phyloP scores from a whole-genome alignment of 2,329 filamentous ascomycete species.

The Elsinoe australis region DNA sequence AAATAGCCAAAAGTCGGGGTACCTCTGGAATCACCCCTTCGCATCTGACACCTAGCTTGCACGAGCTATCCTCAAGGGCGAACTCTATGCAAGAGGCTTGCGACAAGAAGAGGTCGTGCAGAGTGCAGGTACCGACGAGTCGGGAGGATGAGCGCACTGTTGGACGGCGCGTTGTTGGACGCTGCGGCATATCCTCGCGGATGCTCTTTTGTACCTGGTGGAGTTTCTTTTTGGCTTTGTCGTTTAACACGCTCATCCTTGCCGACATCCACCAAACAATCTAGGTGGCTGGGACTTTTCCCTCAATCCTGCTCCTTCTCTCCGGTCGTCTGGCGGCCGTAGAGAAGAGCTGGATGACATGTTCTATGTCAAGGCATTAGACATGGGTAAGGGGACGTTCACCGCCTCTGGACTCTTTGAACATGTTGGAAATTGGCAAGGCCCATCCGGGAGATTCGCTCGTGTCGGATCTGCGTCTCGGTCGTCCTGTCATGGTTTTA shows the following conservation, averaged over 20 bases:
- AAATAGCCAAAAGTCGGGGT: too few species aligned
- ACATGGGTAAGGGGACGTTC: background rate
- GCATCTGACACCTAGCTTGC: background rate
- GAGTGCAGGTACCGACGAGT: background rate
- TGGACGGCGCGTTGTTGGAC: too few species aligned
- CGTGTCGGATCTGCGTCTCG: too few species aligned
- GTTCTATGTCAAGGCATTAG: too few species aligned
- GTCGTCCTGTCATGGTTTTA: background rate
- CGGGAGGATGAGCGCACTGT: too few species aligned
- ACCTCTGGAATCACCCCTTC: too few species aligned
- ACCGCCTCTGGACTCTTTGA: background rate
- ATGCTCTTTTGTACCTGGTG: conserved; percentile 8
- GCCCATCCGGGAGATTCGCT: background rate
- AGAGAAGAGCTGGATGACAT: background rate
- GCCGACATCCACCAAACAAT: background rate
- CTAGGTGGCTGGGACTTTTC: conserved; percentile 2
- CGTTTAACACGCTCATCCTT: conserved; percentile 1
- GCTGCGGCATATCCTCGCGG: conserved; percentile 6
- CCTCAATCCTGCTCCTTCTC: background rate
- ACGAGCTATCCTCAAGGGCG: too few species aligned
- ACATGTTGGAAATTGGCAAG: too few species aligned
- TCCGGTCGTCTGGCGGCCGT: too few species aligned
- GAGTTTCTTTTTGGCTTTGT: conserved; percentile 9
- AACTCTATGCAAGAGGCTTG: too few species aligned
- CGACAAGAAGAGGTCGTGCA: background rate